Evolutionary conservation across 371 early-diverging fungal genomes (phyloP).

Genomic region (Parasitella parasitica): DNA sequence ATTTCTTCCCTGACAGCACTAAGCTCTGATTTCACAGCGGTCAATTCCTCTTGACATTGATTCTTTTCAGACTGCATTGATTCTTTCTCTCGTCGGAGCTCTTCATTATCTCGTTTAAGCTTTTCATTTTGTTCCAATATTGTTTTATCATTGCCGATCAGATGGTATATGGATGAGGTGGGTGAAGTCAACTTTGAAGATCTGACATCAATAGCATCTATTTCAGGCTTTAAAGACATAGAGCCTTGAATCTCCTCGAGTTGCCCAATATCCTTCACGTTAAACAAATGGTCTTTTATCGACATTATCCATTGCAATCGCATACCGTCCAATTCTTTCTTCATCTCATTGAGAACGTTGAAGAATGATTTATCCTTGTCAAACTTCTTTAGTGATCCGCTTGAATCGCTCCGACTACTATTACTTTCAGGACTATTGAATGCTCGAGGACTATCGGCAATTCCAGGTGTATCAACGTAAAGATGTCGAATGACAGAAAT

Average conservation of each 20-base stretch:
- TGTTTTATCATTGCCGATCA: slow-evolving; percentile 5
- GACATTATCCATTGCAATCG: slow-evolving; percentile 58
- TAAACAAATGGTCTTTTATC: slow-evolving; percentile 44
- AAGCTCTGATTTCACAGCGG: background rate
- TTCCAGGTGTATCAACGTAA: background rate
- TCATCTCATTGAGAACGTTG: slow-evolving; percentile 37
- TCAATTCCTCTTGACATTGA: background rate
- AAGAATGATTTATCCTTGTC: background rate
- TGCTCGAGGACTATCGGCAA: background rate
- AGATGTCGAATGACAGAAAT: slow-evolving; percentile 11
- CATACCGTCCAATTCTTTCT: slow-evolving; percentile 60
- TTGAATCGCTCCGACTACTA: background rate
- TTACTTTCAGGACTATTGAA: background rate
- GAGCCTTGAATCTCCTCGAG: background rate
- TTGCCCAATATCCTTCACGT: background rate
- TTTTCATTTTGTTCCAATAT: background rate
- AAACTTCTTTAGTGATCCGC: background rate
- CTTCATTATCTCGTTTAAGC: background rate
- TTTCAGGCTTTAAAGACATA: background rate
- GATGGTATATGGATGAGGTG: slow-evolving; percentile 3
- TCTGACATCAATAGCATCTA: background rate
- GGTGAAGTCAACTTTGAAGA: background rate
- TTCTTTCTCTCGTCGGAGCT: background rate
- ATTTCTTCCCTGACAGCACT: background rate
- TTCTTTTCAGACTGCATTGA: background rate